Percentiles rank a stretch among this genome's conserved stretches.
Conservation (phyloP, 345 rosid genomes). For the Eutrema yunnanense region DNA sequence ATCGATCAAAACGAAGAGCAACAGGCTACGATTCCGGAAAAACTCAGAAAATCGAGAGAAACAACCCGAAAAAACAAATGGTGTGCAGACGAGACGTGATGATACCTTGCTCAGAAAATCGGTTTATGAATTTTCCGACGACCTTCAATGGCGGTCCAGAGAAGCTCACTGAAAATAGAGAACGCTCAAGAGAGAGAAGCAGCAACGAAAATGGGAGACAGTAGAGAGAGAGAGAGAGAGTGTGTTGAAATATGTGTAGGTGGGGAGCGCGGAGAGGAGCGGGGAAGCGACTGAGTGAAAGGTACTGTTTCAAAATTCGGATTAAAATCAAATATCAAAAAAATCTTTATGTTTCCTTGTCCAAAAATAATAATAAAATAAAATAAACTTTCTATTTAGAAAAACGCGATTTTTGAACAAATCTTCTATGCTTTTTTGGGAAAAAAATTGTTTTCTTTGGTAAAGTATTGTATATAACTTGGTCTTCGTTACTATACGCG, state of each 20-base stretch:
- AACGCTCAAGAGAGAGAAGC: conserved; percentile 7
- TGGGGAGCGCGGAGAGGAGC: conserved; percentile 36
- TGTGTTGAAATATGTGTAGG: conserved; percentile 18
- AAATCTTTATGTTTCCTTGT: not conserved
- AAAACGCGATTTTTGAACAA: not conserved
- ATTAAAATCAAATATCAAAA: not conserved
- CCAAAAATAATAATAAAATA: not conserved
- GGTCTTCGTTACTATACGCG: conserved; percentile 6
- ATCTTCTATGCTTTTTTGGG: not conserved
- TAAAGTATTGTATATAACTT: not conserved
- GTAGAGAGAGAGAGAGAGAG: conserved; percentile 12
- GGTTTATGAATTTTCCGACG: conserved; percentile 28
- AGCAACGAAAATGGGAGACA: conserved; percentile 16
- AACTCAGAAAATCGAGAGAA: not conserved
- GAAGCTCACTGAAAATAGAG: conserved; percentile 12
- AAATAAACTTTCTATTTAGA: not conserved
- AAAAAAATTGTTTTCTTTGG: not conserved
- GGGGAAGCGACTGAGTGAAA: conserved; percentile 49
- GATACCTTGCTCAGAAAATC: conserved; percentile 24
- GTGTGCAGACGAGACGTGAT: conserved; percentile 10
- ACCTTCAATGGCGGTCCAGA: conserved; percentile 21
- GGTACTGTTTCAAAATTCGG: conserved; percentile 45
- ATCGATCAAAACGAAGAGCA: conserved; percentile 12
- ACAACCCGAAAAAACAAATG: not conserved
- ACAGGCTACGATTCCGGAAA: conserved; percentile 1